Base-by-base conservation (phyloP, 257 asterid genomes). In the Lycium ferocissimum region DNA sequence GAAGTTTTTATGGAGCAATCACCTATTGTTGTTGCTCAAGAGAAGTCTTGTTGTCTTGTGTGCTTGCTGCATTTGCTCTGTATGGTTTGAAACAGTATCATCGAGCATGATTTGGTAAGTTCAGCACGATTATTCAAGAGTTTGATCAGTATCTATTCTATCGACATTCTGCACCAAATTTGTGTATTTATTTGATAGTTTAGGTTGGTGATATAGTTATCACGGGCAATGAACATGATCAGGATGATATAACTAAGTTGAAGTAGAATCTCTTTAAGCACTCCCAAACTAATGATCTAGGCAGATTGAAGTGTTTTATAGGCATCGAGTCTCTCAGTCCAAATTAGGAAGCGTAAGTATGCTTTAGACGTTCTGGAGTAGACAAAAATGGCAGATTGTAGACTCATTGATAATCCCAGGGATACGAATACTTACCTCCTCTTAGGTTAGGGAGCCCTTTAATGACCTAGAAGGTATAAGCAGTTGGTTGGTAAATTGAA, bases 381-480 rank as follows among this genome's bases (percentile, higher is more conserved):
- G 18, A 0, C 9, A 66, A 35, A 66, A 66, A 33, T 66, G 72
- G 33, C 72, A 66, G 45, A 13, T 66, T 11, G 72, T 66, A 33
- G 45, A 3, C n/a, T 15, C 72, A 66, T 13, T 66, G 72, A n/a
- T 33, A 66, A 45, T 66, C n/a, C 45, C 40, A 12, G 9, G 1
- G 45, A 66, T 66, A 13, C 45, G 6, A 26, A 66, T 66, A 66
- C 72, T 66, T 0, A 33, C 12, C 9, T 66, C n/a, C 17, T 66
- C n/a, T 66, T 66, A 13, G 72, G 45, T 33, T 66, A 33, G 45
- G n/a, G 45, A 33, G n/a, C 18, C 72, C 45, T 66, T 66, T 33
- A 66, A n/a, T 66, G 72, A 66, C 72, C 45, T 66, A 66, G 45
- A 66, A 66, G 45, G 43, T 66, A 66, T 14, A 12, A 66, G 45